Conservation (phyloP, 176 grass and related monocot genomes). For the Hyparrhenia diplandra region DNA sequence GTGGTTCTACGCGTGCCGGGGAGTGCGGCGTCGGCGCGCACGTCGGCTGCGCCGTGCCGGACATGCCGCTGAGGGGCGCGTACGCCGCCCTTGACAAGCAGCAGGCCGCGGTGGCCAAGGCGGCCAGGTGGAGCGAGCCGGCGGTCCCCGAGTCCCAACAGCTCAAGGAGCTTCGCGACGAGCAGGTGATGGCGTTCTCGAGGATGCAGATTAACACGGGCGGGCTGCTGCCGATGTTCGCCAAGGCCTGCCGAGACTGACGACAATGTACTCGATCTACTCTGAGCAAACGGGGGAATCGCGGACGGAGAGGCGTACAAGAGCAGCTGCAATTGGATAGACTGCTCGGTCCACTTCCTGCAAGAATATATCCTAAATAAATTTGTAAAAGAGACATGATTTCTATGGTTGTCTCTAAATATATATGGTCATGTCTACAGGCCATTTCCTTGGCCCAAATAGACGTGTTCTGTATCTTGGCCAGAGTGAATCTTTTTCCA, state of each 20-base stretch:
- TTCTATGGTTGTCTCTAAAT: too few species aligned
- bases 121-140: not conserved
- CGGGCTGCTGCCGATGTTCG: not conserved
- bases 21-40: constrained; percentile 26
- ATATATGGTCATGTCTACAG: too few species aligned
- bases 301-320: too few species aligned
- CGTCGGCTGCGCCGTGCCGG: constrained; percentile 11
- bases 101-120: not conserved
- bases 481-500: too few species aligned
- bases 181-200: not conserved
- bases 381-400: too few species aligned
- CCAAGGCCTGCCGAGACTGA: not conserved
- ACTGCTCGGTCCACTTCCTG: constrained; percentile 49
- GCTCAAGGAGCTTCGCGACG: not conserved
- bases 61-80: not conserved
- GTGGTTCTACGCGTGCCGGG: constrained; percentile 30
- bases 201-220: not conserved
- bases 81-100: not conserved
- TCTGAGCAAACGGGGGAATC: too few species aligned
- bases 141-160: not conserved
- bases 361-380: not conserved
- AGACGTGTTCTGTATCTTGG: too few species aligned
- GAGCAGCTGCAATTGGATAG: constrained; percentile 45
- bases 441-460: too few species aligned
- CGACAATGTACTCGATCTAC: too few species aligned